phyloP scores from a whole-genome alignment of 2,329 filamentous ascomycete species.

The Fusarium oxysporum region DNA sequence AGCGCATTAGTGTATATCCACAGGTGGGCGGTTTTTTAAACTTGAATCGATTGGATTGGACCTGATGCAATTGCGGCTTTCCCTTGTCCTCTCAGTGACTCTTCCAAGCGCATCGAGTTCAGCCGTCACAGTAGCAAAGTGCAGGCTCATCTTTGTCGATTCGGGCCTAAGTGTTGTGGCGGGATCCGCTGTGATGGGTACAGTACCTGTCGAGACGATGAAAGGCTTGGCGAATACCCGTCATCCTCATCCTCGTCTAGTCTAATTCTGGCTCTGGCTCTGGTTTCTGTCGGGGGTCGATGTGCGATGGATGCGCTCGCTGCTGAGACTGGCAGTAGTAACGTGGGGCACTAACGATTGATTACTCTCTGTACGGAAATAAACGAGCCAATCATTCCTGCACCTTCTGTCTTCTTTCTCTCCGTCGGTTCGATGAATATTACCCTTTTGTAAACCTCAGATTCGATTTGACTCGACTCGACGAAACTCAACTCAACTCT shows the following conservation, averaged over 20 bases:
- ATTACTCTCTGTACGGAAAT: conserved; percentile 13
- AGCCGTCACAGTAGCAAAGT: not conserved
- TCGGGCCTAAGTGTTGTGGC: conserved; percentile 39
- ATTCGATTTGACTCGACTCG: conserved; percentile 5
- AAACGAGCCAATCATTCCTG: conserved; percentile 27
- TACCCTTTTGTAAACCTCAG: conserved; percentile 8
- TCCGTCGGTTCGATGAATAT: conserved; percentile 1
- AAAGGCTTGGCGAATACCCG: conserved; percentile 28
- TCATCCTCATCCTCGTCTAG: conserved; percentile 5
- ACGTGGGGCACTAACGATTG: conserved; percentile 27
- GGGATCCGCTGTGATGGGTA: conserved; percentile 35
- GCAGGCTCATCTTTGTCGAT: conserved; percentile 27
- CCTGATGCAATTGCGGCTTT: not conserved
- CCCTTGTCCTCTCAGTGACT: conserved; percentile 19
- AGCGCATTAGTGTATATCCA: conserved; percentile 5
- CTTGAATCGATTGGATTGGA: conserved; percentile 11
- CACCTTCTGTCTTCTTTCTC: conserved; percentile 17
- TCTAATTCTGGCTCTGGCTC: not conserved
- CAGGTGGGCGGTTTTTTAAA: not conserved
- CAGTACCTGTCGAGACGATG: conserved; percentile 27
- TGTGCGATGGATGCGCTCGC: conserved; percentile 31
- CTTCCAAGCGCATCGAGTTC: conserved; percentile 26
- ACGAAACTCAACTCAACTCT: conserved; percentile 19
- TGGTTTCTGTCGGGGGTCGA: conserved; percentile 26
- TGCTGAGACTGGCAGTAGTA: conserved; percentile 18